phyloP scores from a whole-genome alignment of 352 stramenopile species.

The Thraustochytrium sp. region DNA sequence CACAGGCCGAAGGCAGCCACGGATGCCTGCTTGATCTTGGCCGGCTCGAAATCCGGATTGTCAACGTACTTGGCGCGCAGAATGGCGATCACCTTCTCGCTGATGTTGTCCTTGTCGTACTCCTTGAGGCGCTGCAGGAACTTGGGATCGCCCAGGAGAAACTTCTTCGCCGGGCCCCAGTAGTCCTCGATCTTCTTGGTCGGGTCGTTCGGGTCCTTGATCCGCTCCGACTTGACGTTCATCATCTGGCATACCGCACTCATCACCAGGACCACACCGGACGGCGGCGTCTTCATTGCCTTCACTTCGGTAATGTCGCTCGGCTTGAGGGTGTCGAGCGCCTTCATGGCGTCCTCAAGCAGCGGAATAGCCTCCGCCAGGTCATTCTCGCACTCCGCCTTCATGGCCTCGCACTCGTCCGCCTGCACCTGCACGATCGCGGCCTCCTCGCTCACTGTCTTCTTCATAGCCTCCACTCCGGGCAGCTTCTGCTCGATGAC shows the following conservation, averaged over 20 bases:
- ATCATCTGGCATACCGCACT: slow-evolving; percentile 89
- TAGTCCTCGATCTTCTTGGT: slow-evolving; percentile 83
- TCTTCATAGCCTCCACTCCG: slow-evolving; percentile 64
- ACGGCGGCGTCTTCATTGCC: slow-evolving; percentile 80
- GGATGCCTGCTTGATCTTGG: slow-evolving; percentile 83
- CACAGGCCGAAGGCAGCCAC: slow-evolving; percentile 82
- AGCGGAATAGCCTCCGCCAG: slow-evolving; percentile 84
- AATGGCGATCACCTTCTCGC: slow-evolving; percentile 61
- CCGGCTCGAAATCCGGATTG: slow-evolving; percentile 80
- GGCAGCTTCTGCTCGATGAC: slow-evolving; percentile 72
- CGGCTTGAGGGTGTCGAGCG: slow-evolving; percentile 81
- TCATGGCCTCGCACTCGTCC: slow-evolving; percentile 64
- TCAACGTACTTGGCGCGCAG: slow-evolving; percentile 75
- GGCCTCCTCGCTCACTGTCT: slow-evolving; percentile 46
- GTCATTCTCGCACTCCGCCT: slow-evolving; percentile 81
- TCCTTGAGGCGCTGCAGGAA: slow-evolving; percentile 85
- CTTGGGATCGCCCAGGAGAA: slow-evolving; percentile 80
- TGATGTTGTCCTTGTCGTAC: slow-evolving; percentile 58
- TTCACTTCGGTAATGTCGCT: slow-evolving; percentile 88
- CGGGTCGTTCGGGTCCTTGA: slow-evolving; percentile 79
- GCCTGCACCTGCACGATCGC: slow-evolving; percentile 65
- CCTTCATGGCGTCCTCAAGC: slow-evolving; percentile 82
- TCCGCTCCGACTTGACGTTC: slow-evolving; percentile 78
- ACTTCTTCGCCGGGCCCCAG: slow-evolving; percentile 80
- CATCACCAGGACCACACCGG: slow-evolving; percentile 83